A percentile compares a stretch with the other conserved stretches of the same genome.
Evolutionary conservation across 2,329 filamentous ascomycete genomes (phyloP).

Genomic region (Hypoxylon sp.): DNA sequence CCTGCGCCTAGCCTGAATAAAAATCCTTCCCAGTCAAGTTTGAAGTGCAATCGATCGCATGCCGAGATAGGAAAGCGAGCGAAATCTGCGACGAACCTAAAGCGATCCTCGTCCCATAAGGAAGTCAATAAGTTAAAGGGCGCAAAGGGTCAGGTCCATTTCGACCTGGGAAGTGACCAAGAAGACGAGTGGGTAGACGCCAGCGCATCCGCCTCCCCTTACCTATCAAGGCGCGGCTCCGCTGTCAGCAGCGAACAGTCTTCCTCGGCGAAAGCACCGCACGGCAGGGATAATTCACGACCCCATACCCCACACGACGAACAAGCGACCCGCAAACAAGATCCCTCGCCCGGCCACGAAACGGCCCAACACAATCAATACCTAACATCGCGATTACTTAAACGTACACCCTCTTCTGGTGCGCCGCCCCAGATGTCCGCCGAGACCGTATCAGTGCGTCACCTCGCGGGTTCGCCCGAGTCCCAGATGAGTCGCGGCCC

Average conservation of each 20-base stretch:
- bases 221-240: slow-evolving; percentile 60
- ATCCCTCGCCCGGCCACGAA: slow-evolving; percentile 50
- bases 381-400: slow-evolving; percentile 72
- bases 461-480: slow-evolving; percentile 47
- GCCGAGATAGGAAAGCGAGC: slow-evolving; percentile 62
- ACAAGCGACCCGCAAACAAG: slow-evolving; percentile 35
- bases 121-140: slow-evolving; percentile 55
- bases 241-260: slow-evolving; percentile 60
- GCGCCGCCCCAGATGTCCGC: slow-evolving; percentile 72
- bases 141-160: slow-evolving; percentile 65
- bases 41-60: slow-evolving; percentile 68
- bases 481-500: slow-evolving; percentile 51
- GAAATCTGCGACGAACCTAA: slow-evolving; percentile 61
- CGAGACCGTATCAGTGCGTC: slow-evolving; percentile 61
- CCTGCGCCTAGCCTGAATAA: slow-evolving; percentile 59
- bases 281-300: slow-evolving; percentile 44
- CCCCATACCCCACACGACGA: slow-evolving; percentile 47
- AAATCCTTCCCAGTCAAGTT: slow-evolving; percentile 61
- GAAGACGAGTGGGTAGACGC: slow-evolving; percentile 74
- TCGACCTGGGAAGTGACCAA: slow-evolving; percentile 65
- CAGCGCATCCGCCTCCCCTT: slow-evolving; percentile 69
- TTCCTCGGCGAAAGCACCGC: slow-evolving; percentile 51
- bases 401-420: slow-evolving; percentile 68
- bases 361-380: slow-evolving; percentile 67
- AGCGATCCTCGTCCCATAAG: slow-evolving; percentile 61